Evolutionary conservation across 2,329 filamentous ascomycete species (phyloP), one percentile per base, ranked within the genome.

Genomic region (Dothideomycetes sp.): DNA sequence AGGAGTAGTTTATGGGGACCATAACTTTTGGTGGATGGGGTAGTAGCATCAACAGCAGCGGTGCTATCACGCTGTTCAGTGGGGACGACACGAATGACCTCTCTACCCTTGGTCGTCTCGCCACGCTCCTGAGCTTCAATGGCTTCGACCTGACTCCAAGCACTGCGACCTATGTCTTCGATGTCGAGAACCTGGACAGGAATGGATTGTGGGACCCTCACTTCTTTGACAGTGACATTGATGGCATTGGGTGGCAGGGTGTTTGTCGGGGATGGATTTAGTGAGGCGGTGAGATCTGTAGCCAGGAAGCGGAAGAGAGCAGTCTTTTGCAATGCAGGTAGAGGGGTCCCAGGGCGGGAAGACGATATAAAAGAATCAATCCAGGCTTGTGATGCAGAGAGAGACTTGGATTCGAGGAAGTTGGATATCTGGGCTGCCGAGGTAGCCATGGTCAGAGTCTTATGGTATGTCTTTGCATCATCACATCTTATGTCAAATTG

Each of bases 131-230:
- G 68, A 30, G 78, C 74, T 59, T 89, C 84, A 5, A 91, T 76
- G 23, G 80, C 78, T 59, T 95, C 86, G 22, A 94, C 74, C 60
- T 95, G 86, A 48, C 85, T 81, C 85, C 88, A 94, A 37, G 82
- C 74, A 51, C 82, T 86, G 38, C 74, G 71, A 2, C 80, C 74
- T 15, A 96, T 72, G 55, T 96, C 88, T 55, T 94, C 82, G 6
- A 96, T 70, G 52, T 93, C 87, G 1, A 94, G 65, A 1, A 96
- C 75, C 60, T 96, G 91, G 1, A 91, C 80, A 3, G 81, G 69
- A 1, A 89, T 69, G 22, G 84, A 74, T 1, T 69, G 70, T 0
- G 64, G 46, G 0, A 96, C 64, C 0, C 62, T 64, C 4, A 65
- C 61, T 44, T 84, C 76, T 47, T 73, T 68, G 8, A 71, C 59